phyloP scores from a whole-genome alignment of 441 rosid species.

The Rhodomyrtus psidioides region DNA sequence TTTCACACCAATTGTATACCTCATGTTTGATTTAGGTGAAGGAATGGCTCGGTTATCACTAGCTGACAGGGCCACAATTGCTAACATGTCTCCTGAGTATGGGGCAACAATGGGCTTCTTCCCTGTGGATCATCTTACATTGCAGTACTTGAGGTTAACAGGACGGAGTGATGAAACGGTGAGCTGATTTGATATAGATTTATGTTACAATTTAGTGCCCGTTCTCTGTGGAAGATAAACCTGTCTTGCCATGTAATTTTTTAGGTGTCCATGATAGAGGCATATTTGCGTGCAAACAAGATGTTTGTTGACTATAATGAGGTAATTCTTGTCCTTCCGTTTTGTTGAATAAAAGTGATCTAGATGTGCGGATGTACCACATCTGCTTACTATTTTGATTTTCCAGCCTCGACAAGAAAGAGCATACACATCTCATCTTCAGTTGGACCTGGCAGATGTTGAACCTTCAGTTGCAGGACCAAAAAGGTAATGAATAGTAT shows the following conservation, averaged over 20 bases:
- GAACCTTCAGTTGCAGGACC: conserved; percentile 67
- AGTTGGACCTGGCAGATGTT: conserved; percentile 46
- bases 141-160: conserved; percentile 55
- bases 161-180: conserved; percentile 65
- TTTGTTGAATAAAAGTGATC: background rate
- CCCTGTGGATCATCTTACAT: conserved; percentile 61
- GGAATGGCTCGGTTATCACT: conserved; percentile 52
- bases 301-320: conserved; percentile 57
- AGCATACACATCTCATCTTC: conserved; percentile 43
- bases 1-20: background rate
- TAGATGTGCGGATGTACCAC: background rate
- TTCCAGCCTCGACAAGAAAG: conserved; percentile 49
- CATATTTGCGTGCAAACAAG: conserved; percentile 54
- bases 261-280: conserved; percentile 58
- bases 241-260: background rate
- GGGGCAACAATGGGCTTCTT: conserved; percentile 81
- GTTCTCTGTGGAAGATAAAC: background rate
- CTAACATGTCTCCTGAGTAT: conserved; percentile 74
- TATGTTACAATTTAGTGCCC: background rate
- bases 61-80: conserved; percentile 64
- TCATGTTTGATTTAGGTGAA: conserved; percentile 23
- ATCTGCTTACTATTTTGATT: background rate
- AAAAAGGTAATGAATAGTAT: conserved; percentile 26
- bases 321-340: conserved; percentile 22
- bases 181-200: conserved; percentile 8